Base-by-base conservation (phyloP, 2,329 filamentous ascomycete species). In the Aciculosporium take region DNA sequence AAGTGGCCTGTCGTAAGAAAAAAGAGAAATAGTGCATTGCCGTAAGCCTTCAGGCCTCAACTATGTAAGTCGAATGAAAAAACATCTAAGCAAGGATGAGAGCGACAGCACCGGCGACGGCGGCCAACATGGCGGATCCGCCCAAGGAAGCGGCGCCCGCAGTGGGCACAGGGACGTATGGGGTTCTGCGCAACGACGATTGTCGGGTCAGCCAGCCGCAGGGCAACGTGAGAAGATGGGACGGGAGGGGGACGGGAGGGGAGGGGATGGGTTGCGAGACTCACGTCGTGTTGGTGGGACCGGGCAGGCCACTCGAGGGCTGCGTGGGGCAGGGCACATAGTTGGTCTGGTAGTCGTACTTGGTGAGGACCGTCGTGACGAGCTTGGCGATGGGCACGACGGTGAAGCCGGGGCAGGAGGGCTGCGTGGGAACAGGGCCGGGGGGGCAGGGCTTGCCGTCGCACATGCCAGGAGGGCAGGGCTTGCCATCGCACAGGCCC, bases 301-400 rank as follows among this genome's bases (percentile, higher is more conserved):
- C 59, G 48, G 63, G 58, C 45, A 65, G 65, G 45, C 62, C 67
- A 50, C 55, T 42, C 46, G 47, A 43, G 53, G 42, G 41, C 40
- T 37, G 46, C n/a, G 61, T 65, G 29, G 62, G 50, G 61, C 67
- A 69, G 41, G 66, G 60, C 35, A 65, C 51, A 50, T 62, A 59
- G 46, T 67, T 54, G 55, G 67, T 69, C 52, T 63, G 59, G 65
- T 70, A 70, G 65, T 71, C 66, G 50, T 72, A 67, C 34, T 65
- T 66, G 53, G 69, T 71, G 57, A 72, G 56, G 53, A 72, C 68
- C 46, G 69, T 74, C 60, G 70, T 72, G 63, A 70, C 64, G 49
- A 59, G 67, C 63, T 69, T 73, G 57, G 69, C 70, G 62, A 72
- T 67, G 54, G 68, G 67, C 55, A 63, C 62, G 57, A 72, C 64